phyloP scores from a whole-genome alignment of 306 rosid species.

The Begonia fuchsioides region DNA sequence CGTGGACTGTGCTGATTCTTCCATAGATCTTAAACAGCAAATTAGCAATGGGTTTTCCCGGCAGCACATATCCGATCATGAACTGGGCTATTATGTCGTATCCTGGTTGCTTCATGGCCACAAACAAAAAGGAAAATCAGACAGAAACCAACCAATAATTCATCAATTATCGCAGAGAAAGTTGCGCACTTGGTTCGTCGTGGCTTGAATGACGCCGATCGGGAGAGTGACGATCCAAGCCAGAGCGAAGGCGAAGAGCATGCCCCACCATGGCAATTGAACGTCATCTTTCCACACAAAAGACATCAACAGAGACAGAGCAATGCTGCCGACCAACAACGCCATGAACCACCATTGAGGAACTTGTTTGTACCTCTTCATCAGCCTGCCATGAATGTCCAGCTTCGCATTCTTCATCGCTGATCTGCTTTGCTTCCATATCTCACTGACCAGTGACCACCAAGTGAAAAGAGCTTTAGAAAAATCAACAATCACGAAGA shows the following conservation, averaged over 20 bases:
- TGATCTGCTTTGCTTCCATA: conserved; percentile 62
- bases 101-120: conserved; percentile 98
- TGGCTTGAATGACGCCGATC: conserved; percentile 94
- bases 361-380: conserved; percentile 73
- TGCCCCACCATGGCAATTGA: conserved; percentile 97
- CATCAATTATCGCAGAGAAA: no score
- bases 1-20: conserved; percentile 92
- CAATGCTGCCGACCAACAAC: conserved; percentile 51
- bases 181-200: conserved; percentile 73
- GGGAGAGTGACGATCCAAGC: conserved; percentile 93
- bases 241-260: conserved; percentile 73
- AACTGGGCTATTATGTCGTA: conserved; percentile 94
- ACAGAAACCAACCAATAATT: background rate
- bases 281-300: conserved; percentile 70
- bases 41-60: conserved; percentile 95
- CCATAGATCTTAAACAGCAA: conserved; percentile 90
- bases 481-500: no score
- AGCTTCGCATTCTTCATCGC: conserved; percentile 51
- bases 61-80: conserved; percentile 81
- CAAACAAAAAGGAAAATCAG: background rate
- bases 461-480: no score
- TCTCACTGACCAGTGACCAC: conserved; percentile 51
- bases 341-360: conserved; percentile 94
- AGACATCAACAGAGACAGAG: conserved; percentile 42
- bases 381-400: conserved; percentile 77